These are phyloP conservation scores for Epichloe sibirici DNA, from an alignment of 2,329 filamentous ascomycete species.

Conservation along the genomic window DNA sequence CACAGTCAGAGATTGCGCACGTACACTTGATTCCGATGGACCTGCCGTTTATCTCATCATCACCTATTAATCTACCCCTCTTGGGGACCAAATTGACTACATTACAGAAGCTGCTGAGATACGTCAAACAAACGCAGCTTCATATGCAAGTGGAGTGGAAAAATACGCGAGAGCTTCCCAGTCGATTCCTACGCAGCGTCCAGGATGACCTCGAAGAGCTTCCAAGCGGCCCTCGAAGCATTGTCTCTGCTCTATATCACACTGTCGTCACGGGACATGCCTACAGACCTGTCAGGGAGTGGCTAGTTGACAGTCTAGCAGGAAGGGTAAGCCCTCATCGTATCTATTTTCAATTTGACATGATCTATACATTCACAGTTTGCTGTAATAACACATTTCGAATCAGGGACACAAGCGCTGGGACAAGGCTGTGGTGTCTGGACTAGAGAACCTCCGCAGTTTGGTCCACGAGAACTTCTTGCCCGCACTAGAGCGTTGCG, in stretches of 20 bases:
- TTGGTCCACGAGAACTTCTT: constrained; percentile 80
- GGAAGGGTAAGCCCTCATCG: constrained; percentile 49
- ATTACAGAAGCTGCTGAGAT: constrained; percentile 74
- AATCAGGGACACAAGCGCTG: constrained; percentile 78
- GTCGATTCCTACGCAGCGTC: constrained; percentile 64
- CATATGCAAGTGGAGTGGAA: constrained; percentile 78
- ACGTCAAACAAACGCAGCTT: constrained; percentile 67
- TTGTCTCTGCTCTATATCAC: constrained; percentile 71
- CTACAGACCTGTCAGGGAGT: constrained; percentile 64
- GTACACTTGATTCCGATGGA: constrained; percentile 61
- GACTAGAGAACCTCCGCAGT: constrained; percentile 64
- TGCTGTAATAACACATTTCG: background rate
- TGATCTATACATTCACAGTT: background rate
- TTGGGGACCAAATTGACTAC: constrained; percentile 80
- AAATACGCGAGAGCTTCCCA: constrained; percentile 66
- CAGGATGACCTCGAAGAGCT: constrained; percentile 58
- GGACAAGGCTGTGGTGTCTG: constrained; percentile 74
- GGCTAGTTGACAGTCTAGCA: constrained; percentile 72
- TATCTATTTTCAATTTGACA: constrained; percentile 7
- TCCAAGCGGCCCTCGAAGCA: constrained; percentile 42
- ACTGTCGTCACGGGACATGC: constrained; percentile 75
- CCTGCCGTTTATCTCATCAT: constrained; percentile 68
- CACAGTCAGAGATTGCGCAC: constrained; percentile 19
- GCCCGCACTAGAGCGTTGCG: constrained; percentile 73
- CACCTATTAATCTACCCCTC: constrained; percentile 69